Base-by-base conservation (phyloP, 1,139 yeast genomes). In the Yamadazyma conglobata region DNA sequence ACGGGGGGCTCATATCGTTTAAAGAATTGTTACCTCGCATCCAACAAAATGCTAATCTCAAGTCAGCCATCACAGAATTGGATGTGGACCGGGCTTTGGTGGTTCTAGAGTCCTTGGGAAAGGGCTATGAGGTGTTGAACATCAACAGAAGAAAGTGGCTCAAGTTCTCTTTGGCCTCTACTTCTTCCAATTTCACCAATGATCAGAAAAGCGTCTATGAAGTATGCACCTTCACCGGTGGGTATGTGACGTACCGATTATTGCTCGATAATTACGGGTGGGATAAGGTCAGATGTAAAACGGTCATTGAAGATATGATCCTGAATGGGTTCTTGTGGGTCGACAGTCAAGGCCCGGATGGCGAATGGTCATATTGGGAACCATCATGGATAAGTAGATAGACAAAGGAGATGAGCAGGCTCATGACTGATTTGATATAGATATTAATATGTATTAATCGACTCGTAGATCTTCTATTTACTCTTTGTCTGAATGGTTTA, bases 281-380 rank as follows among this genome's bases (percentile, higher is more conserved):
- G 97, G 77, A 73, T 34, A 52, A 52, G 8, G 62, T 72, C 2
- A 61, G 96, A 34, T 71, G 86, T 35, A 67, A 69, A 40, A 60
- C 79, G 0, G 83, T 79, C 8, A 54, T 89, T 12, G 80, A 83
- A 28, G 93, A 84, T 36, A 79, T 88, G 86, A 81, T 87, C 3
- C 68, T 82, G 49, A 73, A 72, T 30, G 96, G 96, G 8, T 64
- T 86, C 29, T 60, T 88, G 15, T 88, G 97, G 97, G 63, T 87
- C 2, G 97, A 88, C 49, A 54, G 56, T 3, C 84, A 76, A 44
- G 77, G 71, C 8, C 40, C 39, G 0, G 42, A 42, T 12, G 60
- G 58, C 1, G 87, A 77, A 40, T 54, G 56, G 17, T 71, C 67
- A 43, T 86, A 72, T 49, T 86, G 95, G 95, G 74, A 60, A 40